Conservation (phyloP, 768 basidiomycete genomes). For the Leucosporidium scottii region DNA sequence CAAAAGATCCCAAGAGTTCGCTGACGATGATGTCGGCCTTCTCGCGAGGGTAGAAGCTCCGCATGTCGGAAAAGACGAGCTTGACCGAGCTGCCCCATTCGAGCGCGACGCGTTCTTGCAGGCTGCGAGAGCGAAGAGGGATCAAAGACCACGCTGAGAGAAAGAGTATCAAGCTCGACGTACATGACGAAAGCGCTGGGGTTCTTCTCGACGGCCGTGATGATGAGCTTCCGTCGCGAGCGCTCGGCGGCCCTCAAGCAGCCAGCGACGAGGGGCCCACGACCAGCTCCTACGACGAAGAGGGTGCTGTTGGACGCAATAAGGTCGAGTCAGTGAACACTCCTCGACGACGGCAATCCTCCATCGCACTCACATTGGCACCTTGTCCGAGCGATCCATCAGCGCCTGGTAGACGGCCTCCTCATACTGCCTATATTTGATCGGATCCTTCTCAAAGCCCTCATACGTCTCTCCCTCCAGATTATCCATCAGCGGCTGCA, state of each 20-base stretch:
- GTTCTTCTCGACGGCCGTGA: slow-evolving; percentile 83
- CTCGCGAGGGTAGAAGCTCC: slow-evolving; percentile 65
- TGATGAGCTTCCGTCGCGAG: slow-evolving; percentile 58
- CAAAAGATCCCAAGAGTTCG: slow-evolving; percentile 93
- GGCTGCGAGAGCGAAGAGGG: slow-evolving; percentile 47
- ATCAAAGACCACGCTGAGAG: slow-evolving; percentile 1
- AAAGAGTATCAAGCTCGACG: slow-evolving; percentile 41
- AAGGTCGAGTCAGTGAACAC: slow-evolving; percentile 8
- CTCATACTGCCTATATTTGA: slow-evolving; percentile 93
- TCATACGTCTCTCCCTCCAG: slow-evolving; percentile 92
- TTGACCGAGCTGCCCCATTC: slow-evolving; percentile 80
- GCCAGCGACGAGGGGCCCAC: slow-evolving; percentile 84
- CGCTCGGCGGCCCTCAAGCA: slow-evolving; percentile 69
- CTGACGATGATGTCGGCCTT: slow-evolving; percentile 87
- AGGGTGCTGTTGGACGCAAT: slow-evolving; percentile 54
- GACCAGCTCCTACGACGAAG: slow-evolving; percentile 88
- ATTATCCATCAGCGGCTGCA: slow-evolving; percentile 92
- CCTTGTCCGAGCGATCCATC: slow-evolving; percentile 57
- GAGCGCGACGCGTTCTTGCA: slow-evolving; percentile 69
- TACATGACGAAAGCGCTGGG: slow-evolving; percentile 91
- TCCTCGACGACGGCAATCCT: not conserved
- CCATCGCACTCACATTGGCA: slow-evolving; percentile 55
- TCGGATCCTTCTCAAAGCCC: slow-evolving; percentile 93
- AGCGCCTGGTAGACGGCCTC: slow-evolving; percentile 82
- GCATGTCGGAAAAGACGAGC: slow-evolving; percentile 92